Conservation (phyloP, 495 filamentous ascomycete genomes). For the Aspergillus conjunctus region DNA sequence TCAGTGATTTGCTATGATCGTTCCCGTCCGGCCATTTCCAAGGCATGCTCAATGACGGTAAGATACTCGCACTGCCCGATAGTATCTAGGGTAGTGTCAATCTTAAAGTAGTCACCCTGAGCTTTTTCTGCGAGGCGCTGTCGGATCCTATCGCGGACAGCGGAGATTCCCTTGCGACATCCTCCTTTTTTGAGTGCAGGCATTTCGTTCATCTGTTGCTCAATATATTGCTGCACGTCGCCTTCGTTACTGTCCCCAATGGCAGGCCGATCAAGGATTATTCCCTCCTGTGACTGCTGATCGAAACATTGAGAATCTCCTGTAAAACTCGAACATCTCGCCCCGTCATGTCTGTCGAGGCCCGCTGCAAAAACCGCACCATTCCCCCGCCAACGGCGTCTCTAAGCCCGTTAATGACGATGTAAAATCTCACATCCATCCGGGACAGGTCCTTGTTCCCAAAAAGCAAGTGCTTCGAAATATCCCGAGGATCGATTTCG, state of each 20-base stretch:
- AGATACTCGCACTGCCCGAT: conserved; percentile 2
- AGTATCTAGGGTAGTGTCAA: not conserved
- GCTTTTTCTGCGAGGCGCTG: conserved; percentile 1
- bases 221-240: not conserved
- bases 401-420: conserved; percentile 3
- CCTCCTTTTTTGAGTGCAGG: not conserved
- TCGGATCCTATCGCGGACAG: conserved; percentile 1
- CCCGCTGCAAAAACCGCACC: conserved; percentile 5
- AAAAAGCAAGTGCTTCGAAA: conserved; percentile 11
- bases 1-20: not conserved
- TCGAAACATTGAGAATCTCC: not conserved
- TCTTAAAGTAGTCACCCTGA: not conserved
- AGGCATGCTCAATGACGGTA: not conserved
- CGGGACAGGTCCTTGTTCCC: conserved; percentile 1
- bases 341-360: not conserved
- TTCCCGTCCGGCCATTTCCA: not conserved
- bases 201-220: not conserved
- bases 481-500: conserved; percentile 4
- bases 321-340: not conserved
- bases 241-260: not conserved
- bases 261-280: not conserved
- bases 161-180: not conserved
- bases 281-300: not conserved
- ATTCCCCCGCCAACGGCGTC: conserved; percentile 2
- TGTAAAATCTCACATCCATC: conserved; percentile 11